Evolutionary conservation across 495 filamentous ascomycete species (phyloP), one percentile per base, ranked within the genome.

Genomic region (Immersiella caudata): DNA sequence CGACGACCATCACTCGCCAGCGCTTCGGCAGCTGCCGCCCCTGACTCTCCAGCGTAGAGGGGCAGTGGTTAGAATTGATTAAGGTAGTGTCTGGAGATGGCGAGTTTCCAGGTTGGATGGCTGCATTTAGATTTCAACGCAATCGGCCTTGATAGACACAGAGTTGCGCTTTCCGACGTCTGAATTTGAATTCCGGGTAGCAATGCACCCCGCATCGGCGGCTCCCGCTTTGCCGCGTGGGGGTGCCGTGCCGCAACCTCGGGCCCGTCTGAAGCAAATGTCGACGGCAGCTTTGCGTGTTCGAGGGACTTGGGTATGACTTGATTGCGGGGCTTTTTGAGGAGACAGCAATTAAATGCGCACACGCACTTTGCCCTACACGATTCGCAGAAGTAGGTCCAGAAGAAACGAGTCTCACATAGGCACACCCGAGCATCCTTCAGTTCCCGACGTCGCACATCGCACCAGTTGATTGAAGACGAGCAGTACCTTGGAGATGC

Each of bases 191-290:
- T 59, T 55, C 52, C 52, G 52, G 52, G 52, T 55, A 11, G 24
- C 26, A 33, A 59, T 59, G 56, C 56, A 59, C 56, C 56, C 56
- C 56, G 26, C 56, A 59, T 11, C 18, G 26, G 56, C 52, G 21
- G 16, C 52, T 20, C 21, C 2, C 52, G 6, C 21, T 3, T 22
- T 20, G 56, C 18, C 24, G 56, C 56, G 56, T 59, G 56, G 56
- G 56, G 56, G 56, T 35, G 56, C 56, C 14, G 56, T 59, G 56
- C 56, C 56, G 56, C 1, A 33, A 27, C 56, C 3, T 59, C 25
- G 56, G 56, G 56, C 33, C 56, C 11, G 2, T 22, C n/a, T 26
- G 20, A 22, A 9, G 52, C 20, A 11, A 26, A 22, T 55, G 16
- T 46, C 16, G 40, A 46, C 40, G 40, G 16, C 40, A 46, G 40